Conservation (phyloP, 23 red algal species). For the Pyropia haitanensis region DNA sequence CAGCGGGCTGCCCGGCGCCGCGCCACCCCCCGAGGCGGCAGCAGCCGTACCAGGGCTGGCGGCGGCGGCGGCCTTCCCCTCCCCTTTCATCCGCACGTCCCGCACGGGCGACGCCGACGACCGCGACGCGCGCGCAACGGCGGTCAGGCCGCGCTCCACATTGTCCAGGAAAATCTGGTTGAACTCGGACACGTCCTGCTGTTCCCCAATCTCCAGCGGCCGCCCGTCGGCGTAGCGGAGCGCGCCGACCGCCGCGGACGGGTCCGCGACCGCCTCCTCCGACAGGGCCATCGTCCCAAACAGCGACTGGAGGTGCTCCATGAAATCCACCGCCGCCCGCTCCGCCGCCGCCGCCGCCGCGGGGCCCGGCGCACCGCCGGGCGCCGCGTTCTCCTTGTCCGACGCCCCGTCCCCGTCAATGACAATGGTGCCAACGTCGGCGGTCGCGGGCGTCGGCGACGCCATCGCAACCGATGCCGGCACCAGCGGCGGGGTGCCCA, state of each 20-base stretch:
- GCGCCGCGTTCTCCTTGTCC: too few relatives aligned
- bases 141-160: slow-evolving; percentile 56
- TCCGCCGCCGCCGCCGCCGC: neutral
- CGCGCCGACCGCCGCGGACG: slow-evolving; percentile 34
- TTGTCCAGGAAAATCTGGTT: slow-evolving; percentile 83
- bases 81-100: too few relatives aligned
- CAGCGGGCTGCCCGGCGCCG: neutral
- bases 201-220: slow-evolving; percentile 66
- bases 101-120: neutral
- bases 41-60: too few relatives aligned
- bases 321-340: slow-evolving; percentile 41
- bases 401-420: neutral
- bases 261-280: slow-evolving; percentile 72
- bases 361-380: neutral
- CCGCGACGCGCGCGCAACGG: neutral
- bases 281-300: slow-evolving; percentile 78
- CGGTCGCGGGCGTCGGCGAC: too few relatives aligned
- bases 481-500: too few relatives aligned
- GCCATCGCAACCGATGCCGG: too few relatives aligned
- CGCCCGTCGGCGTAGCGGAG: slow-evolving; percentile 49
- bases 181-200: slow-evolving; percentile 92
- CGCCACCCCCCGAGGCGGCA: too few relatives aligned
- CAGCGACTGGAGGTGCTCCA: slow-evolving; percentile 78
- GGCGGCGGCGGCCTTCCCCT: too few relatives aligned
- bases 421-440: neutral